phyloP scores from a whole-genome alignment of 1,284 basidiomycete genomes.

The Leccinum solheimii region DNA sequence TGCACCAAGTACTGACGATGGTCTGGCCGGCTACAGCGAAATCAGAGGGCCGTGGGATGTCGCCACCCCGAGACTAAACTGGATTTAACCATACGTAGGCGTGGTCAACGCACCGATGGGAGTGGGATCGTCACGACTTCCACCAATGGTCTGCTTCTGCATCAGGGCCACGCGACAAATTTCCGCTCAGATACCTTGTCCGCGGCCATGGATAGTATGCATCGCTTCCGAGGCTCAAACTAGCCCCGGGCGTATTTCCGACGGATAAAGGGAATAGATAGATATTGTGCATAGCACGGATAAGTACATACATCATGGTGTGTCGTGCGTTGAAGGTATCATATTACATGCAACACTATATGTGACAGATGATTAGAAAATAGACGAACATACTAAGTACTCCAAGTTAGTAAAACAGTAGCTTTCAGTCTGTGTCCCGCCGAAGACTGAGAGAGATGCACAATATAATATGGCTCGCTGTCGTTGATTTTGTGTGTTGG shows the following conservation, averaged over 20 bases:
- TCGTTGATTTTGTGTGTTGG: slow-evolving; percentile 23
- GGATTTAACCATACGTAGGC: slow-evolving; percentile 27
- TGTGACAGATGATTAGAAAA: slow-evolving; percentile 35
- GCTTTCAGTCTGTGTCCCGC: slow-evolving; percentile 27
- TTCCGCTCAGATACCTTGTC: slow-evolving; percentile 30
- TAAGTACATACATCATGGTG: slow-evolving; percentile 10
- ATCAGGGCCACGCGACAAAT: slow-evolving; percentile 24
- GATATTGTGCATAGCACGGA: slow-evolving; percentile 1
- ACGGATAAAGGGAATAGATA: slow-evolving; percentile 9
- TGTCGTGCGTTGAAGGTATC: slow-evolving; percentile 35
- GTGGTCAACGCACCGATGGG: slow-evolving; percentile 31
- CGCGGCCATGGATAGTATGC: slow-evolving; percentile 24
- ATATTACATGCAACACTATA: slow-evolving; percentile 41
- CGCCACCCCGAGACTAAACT: slow-evolving; percentile 58
- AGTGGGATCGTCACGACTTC: slow-evolving; percentile 33
- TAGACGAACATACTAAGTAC: slow-evolving; percentile 34
- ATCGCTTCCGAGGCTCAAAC: slow-evolving; percentile 2
- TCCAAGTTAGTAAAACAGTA: slow-evolving; percentile 35
- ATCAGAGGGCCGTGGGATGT: slow-evolving; percentile 55
- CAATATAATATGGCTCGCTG: slow-evolving; percentile 29
- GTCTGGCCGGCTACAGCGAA: slow-evolving; percentile 37
- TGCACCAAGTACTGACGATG: slow-evolving; percentile 26
- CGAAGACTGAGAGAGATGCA: slow-evolving; percentile 28
- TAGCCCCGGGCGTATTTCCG: slow-evolving; percentile 15
- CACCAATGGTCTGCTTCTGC: slow-evolving; percentile 15